Percentiles rank a stretch among this genome's conserved stretches.
Evolutionary conservation across 1,139 yeast species (phyloP).

Genomic region (Saccharomyces hybrid): DNA sequence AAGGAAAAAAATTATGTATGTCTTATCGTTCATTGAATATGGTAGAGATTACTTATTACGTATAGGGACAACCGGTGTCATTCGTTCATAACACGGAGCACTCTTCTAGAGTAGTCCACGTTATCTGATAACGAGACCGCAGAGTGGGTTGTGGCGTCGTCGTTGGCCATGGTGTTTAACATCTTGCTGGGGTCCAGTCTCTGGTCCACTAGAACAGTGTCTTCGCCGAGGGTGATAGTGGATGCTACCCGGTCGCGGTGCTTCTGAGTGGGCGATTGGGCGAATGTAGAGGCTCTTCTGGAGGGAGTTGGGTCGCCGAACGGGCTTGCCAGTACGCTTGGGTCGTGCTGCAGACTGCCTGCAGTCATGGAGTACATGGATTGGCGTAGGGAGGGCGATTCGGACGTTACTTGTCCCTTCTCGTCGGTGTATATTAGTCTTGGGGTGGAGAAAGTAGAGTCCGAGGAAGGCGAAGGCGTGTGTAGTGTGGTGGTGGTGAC

Average conservation of each 20-base stretch:
- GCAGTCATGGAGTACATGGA: background rate
- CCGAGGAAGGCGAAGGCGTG: slow-evolving; percentile 7
- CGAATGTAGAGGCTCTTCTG: slow-evolving; percentile 7
- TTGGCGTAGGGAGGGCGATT: slow-evolving; percentile 7
- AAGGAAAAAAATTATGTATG: background rate
- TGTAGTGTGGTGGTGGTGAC: slow-evolving; percentile 11
- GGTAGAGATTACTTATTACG: background rate
- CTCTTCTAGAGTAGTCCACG: slow-evolving; percentile 62
- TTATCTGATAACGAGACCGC: slow-evolving; percentile 64
- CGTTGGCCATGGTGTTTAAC: slow-evolving; percentile 41
- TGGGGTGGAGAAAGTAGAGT: slow-evolving; percentile 6
- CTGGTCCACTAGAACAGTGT: slow-evolving; percentile 51
- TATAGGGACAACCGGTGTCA: background rate
- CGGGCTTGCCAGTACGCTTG: background rate
- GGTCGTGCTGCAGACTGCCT: background rate
- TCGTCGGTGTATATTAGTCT: slow-evolving; percentile 19
- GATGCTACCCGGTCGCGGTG: slow-evolving; percentile 1
- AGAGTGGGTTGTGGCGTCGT: slow-evolving; percentile 34
- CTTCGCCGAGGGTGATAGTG: slow-evolving; percentile 1
- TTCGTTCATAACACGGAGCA: slow-evolving; percentile 56
- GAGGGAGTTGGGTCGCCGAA: background rate
- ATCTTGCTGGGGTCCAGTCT: slow-evolving; percentile 60
- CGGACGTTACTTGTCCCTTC: slow-evolving; percentile 16
- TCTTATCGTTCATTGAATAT: background rate
- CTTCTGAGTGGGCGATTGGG: slow-evolving; percentile 2